Evolutionary conservation across 352 stramenopile genomes (phyloP).

Genomic region (Pythium utonaiense): DNA sequence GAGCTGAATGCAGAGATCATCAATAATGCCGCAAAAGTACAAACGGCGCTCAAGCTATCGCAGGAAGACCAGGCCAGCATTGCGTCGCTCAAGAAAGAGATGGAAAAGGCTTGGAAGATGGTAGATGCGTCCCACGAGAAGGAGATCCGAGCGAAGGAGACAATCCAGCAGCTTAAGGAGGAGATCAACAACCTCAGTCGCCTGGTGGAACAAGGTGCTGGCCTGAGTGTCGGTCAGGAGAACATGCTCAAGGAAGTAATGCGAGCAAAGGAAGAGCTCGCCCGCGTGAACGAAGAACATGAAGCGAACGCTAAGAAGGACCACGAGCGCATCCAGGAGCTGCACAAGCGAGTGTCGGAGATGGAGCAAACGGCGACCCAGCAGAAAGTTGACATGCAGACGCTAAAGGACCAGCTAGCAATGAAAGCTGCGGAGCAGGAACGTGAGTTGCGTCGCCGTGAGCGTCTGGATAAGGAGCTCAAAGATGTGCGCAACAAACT

Average conservation of each 20-base stretch:
- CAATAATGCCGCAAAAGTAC: slow-evolving; percentile 95
- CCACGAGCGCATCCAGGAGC: slow-evolving; percentile 74
- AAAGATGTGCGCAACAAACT: slow-evolving; percentile 88
- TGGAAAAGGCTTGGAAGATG: slow-evolving; percentile 95
- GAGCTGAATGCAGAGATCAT: slow-evolving; percentile 95
- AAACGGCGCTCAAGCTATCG: slow-evolving; percentile 93
- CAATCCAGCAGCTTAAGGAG: slow-evolving; percentile 94
- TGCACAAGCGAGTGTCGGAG: slow-evolving; percentile 63
- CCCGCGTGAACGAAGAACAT: slow-evolving; percentile 84
- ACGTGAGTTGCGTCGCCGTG: slow-evolving; percentile 83
- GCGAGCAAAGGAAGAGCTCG: slow-evolving; percentile 86
- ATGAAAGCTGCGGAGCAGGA: slow-evolving; percentile 87
- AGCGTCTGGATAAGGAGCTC: slow-evolving; percentile 92
- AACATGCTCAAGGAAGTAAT: slow-evolving; percentile 92
- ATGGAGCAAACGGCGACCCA: slow-evolving; percentile 50
- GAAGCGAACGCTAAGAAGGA: slow-evolving; percentile 78
- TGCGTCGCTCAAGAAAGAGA: slow-evolving; percentile 93
- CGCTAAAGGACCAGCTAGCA: slow-evolving; percentile 81
- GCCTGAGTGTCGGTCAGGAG: slow-evolving; percentile 90
- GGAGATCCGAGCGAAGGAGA: slow-evolving; percentile 92
- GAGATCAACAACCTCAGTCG: slow-evolving; percentile 94
- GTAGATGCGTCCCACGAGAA: slow-evolving; percentile 94
- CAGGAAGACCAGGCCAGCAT: slow-evolving; percentile 94
- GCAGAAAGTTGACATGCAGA: slow-evolving; percentile 78
- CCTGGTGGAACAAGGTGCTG: slow-evolving; percentile 94